These are phyloP conservation scores for Hypoxylon sp. DNA, from an alignment of 2,329 filamentous ascomycete genomes.

Conservation along the genomic window DNA sequence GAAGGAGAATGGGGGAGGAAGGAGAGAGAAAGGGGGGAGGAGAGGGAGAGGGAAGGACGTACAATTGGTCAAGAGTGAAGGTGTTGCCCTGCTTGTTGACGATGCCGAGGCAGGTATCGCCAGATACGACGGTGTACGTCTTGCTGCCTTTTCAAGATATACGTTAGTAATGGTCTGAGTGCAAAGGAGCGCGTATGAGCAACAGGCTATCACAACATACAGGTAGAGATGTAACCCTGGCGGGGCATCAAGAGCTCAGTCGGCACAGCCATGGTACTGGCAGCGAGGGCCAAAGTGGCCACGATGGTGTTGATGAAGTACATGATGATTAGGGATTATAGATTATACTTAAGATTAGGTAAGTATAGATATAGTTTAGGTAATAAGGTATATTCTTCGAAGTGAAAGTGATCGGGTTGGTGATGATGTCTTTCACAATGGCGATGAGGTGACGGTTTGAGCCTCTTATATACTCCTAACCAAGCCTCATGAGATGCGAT, in stretches of 20 bases:
- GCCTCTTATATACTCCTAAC: slow-evolving; percentile 25
- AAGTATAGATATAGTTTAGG: slow-evolving; percentile 12
- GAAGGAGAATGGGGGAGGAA: not conserved
- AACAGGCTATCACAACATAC: slow-evolving; percentile 35
- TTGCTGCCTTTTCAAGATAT: slow-evolving; percentile 33
- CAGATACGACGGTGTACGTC: slow-evolving; percentile 43
- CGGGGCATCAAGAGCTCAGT: slow-evolving; percentile 40
- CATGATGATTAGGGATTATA: slow-evolving; percentile 44
- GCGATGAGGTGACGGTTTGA: slow-evolving; percentile 31
- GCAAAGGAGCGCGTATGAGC: not conserved
- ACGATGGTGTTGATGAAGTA: slow-evolving; percentile 40
- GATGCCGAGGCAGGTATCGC: slow-evolving; percentile 47
- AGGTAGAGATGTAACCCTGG: slow-evolving; percentile 46
- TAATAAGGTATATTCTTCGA: slow-evolving; percentile 13
- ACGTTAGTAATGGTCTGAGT: slow-evolving; percentile 7
- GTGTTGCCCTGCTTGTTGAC: slow-evolving; percentile 53
- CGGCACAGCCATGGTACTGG: slow-evolving; percentile 42
- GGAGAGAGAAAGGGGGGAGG: too few species aligned
- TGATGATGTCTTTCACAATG: slow-evolving; percentile 30
- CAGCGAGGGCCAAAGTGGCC: slow-evolving; percentile 40
- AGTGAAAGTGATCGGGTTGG: slow-evolving; percentile 12
- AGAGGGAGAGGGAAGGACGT: slow-evolving; percentile 23
- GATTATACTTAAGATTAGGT: slow-evolving; percentile 8
- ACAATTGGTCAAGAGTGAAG: slow-evolving; percentile 47
- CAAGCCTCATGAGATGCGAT: slow-evolving; percentile 22